Conservation (phyloP, 805 yeast species). For the Metschnikowia gelsemii region DNA sequence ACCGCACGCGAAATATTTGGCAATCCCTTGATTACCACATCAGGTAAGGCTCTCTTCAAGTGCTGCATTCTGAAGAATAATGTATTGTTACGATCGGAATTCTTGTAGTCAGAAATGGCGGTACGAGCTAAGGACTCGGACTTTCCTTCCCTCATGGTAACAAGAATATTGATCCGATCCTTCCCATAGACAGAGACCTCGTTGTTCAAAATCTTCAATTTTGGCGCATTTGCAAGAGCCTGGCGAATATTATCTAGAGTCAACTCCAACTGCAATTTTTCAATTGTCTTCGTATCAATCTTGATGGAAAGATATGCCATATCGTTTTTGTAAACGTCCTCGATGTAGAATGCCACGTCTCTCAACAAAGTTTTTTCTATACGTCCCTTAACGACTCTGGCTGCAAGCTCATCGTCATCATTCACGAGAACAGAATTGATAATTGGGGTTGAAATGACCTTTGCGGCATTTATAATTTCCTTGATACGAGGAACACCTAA, state of each 20-base stretch:
- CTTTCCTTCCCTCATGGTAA: constrained; percentile 42
- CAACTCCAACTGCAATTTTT: constrained; percentile 84
- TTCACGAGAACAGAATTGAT: constrained; percentile 92
- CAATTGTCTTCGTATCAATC: constrained; percentile 81
- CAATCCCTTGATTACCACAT: constrained; percentile 89
- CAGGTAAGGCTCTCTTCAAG: constrained; percentile 79
- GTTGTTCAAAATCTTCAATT: constrained; percentile 72
- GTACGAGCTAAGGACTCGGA: constrained; percentile 35
- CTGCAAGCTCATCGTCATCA: constrained; percentile 93
- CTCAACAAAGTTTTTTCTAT: constrained; percentile 86
- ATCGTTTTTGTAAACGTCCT: constrained; percentile 86
- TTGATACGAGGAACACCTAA: constrained; percentile 97
- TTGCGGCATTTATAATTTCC: constrained; percentile 96
- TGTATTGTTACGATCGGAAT: constrained; percentile 41
- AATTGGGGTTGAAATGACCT: constrained; percentile 92
- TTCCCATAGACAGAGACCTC: constrained; percentile 70
- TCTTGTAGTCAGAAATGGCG: constrained; percentile 37
- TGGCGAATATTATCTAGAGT: constrained; percentile 80
- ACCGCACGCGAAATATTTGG: constrained; percentile 93
- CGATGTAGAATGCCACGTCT: constrained; percentile 85
- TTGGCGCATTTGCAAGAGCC: constrained; percentile 83
- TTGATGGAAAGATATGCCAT: constrained; percentile 77
- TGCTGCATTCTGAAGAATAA: constrained; percentile 88
- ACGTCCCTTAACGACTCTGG: constrained; percentile 97
- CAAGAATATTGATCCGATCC: constrained; percentile 65